Base-by-base conservation (phyloP, 495 filamentous ascomycete genomes). In the Xeromyces bisporus region DNA sequence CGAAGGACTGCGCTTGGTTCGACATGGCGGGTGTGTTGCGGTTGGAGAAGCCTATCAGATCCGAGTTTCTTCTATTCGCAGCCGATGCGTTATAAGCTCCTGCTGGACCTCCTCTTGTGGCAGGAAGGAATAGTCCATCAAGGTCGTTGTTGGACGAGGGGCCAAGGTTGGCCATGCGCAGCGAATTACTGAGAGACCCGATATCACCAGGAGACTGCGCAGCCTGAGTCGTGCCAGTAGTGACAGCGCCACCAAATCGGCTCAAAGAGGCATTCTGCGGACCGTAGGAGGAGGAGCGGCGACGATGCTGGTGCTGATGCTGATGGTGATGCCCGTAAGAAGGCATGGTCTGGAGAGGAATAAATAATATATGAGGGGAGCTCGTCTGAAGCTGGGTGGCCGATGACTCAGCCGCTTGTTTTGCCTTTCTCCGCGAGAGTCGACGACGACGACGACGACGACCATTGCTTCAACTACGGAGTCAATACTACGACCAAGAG, bases 1-100 rank as follows among this genome's bases (percentile, higher is more conserved):
- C 70, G 48, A 64, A 75, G 12, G 62, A 46, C 38, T 59, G 60
- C 25, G 53, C 37, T 15, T 57, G 53, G 38, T 59, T 67, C 30
- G 64, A 56, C 50, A 64, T 62, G 35, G 28, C 28, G 27, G 39
- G 28, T 31, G 44, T 34, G 25, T 28, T 33, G 28, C 28, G 40
- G 29, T 26, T 39, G 29, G 33, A 15, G 8, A 15, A 2, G n/a
- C 16, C 26, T 13, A 28, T 28, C 5, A 28, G 3, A 15, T 28
- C n/a, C 5, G 26, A 15, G n/a, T 6, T 28, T 7, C 11, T 35
- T 32, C 28, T 33, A 42, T 35, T 38, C 30, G 30, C 28, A 34
- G 29, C 33, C 23, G 39, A 23, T 24, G 18, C 21, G 16, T 21
- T 23, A 13, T 38, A 35, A 46, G 42, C 44, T 48, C 38, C 44